Evolutionary conservation across 768 basidiomycete species (phyloP), one percentile per base, ranked within the genome.

Genomic region (Lentinus brumalis): DNA sequence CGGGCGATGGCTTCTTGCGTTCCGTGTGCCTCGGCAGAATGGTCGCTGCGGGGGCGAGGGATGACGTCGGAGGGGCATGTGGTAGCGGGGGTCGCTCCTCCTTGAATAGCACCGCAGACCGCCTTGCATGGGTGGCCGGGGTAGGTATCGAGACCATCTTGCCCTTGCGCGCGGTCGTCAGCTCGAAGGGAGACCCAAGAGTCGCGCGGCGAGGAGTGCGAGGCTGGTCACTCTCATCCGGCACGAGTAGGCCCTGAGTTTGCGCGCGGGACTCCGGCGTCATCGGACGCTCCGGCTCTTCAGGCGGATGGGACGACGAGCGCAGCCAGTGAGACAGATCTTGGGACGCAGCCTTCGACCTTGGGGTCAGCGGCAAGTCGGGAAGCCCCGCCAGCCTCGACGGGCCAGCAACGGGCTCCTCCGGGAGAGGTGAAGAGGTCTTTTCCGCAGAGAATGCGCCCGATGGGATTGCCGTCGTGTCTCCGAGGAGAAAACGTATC

Each of bases 401-500:
- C 14, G 61, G 61, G 4, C 56, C 61, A 16, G 61, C 56, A 6
- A 49, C 38, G 14, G 45, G 39, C 40, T 58, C 39, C 42, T 61
- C 60, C 0, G 61, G 52, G 10, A 50, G 57, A 3, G 58, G 55
- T 8, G 63, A 60, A 14, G 63, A 50, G 18, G 53, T 63, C 40
- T 39, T 41, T n/a, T 51, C 57, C 5, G 57, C 39, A 12, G 35
- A 30, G 1, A 53, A 40, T 3, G 52, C 14, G 18, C 29, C 26
- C 44, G 42, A 46, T 6, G 56, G 59, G 4, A 78, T 70, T 2
- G 76, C 75, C 3, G 78, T 76, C 11, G 75, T 70, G 1, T 69
- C 65, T 0, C 81, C 84, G 60, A 88, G 90, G 3, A 89, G 67
- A 4, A 69, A 60, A 64, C 87, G 82, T 0, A 87, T 86, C 7